These are phyloP conservation scores for Alloascoidea hylecoeti DNA, from an alignment of 805 yeast species.

Conservation along the genomic window DNA sequence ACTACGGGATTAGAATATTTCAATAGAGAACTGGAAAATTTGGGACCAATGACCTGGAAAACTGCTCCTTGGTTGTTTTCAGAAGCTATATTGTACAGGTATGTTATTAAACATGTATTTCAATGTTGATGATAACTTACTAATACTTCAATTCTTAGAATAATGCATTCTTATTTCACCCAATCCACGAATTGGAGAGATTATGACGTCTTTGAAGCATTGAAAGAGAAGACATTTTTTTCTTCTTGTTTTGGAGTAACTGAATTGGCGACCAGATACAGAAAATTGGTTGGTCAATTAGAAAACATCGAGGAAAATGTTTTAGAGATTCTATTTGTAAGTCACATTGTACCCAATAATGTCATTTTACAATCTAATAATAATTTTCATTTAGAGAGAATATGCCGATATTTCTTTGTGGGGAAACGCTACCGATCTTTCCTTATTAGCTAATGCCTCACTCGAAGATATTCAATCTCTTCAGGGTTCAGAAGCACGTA, in stretches of 20 bases:
- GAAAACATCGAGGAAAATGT: conserved; percentile 11
- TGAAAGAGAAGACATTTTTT: conserved; percentile 63
- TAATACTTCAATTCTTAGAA: background rate
- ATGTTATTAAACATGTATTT: conserved; percentile 30
- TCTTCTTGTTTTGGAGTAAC: conserved; percentile 66
- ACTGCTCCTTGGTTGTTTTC: conserved; percentile 84
- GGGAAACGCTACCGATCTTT: conserved; percentile 97
- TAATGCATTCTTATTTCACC: conserved; percentile 15
- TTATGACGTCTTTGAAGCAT: conserved; percentile 61
- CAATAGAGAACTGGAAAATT: conserved; percentile 35
- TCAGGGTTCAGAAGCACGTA: conserved; percentile 83
- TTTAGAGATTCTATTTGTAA: conserved; percentile 8
- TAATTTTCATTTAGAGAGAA: conserved; percentile 71
- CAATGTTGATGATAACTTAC: conserved; percentile 18
- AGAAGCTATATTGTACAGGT: conserved; percentile 77
- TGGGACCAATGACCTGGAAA: conserved; percentile 44
- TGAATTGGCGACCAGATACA: conserved; percentile 62
- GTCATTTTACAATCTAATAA: conserved; percentile 27
- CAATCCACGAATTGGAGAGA: conserved; percentile 25
- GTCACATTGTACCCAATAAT: conserved; percentile 15
- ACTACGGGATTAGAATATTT: conserved; percentile 32
- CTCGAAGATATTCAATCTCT: conserved; percentile 80
- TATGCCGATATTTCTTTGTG: conserved; percentile 81
- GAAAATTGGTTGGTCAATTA: conserved; percentile 20
- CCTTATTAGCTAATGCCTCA: conserved; percentile 70